Evolutionary conservation across 2,329 filamentous ascomycete species (phyloP).

Genomic region (Onygenales sp.): DNA sequence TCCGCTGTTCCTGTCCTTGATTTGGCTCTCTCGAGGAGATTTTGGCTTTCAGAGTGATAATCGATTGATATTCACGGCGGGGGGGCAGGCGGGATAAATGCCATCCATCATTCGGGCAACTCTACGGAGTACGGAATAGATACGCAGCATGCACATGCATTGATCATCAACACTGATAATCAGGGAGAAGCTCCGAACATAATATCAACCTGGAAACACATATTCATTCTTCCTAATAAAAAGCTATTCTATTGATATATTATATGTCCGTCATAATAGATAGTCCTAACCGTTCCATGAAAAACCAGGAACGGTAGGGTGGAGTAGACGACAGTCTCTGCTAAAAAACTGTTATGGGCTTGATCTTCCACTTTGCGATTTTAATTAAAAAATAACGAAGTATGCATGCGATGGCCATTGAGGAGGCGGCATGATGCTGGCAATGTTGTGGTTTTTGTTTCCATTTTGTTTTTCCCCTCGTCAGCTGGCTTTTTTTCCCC

Average conservation of each 20-base stretch:
- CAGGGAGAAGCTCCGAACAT: no score
- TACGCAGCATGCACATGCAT: no score
- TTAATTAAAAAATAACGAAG: slow-evolving; percentile 20
- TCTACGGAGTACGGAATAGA: no score
- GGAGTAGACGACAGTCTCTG: slow-evolving; percentile 40
- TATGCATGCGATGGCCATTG: slow-evolving; percentile 30
- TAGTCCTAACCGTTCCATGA: slow-evolving; percentile 34
- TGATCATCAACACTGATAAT: no score
- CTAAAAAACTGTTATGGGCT: slow-evolving; percentile 39
- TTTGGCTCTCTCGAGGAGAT: no score
- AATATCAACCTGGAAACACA: no score
- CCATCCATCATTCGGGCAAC: no score
- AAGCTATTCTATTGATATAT: not conserved
- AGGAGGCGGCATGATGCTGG: slow-evolving; percentile 24
- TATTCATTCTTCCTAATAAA: no score
- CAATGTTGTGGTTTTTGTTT: slow-evolving; percentile 25
- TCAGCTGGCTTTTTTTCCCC: not conserved
- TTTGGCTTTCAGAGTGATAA: no score
- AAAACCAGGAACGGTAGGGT: slow-evolving; percentile 33
- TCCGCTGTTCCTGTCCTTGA: no score
- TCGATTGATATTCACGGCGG: no score
- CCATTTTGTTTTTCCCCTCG: slow-evolving; percentile 2
- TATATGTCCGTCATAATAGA: slow-evolving; percentile 36
- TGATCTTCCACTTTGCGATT: slow-evolving; percentile 32
- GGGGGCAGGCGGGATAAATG: no score